Evolutionary conservation across 2,329 filamentous ascomycete genomes (phyloP).

Genomic region (Paecilomyces fulvus): DNA sequence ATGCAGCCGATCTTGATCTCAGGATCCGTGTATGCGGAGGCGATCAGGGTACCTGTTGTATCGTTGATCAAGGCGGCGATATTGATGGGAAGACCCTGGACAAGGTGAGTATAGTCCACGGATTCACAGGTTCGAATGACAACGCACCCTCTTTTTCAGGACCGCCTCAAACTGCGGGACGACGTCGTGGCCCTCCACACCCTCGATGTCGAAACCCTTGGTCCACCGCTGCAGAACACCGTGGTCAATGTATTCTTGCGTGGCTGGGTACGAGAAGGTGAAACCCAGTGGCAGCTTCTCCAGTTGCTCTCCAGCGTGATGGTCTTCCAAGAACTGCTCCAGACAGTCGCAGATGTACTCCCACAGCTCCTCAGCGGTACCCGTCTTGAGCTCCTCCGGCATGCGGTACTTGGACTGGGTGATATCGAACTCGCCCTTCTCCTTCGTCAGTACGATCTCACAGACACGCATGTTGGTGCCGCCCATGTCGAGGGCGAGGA

Average conservation of each 20-base stretch:
- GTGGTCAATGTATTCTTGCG: constrained; percentile 87
- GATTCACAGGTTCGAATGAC: neutral
- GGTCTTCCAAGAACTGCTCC: constrained; percentile 79
- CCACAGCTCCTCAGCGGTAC: constrained; percentile 78
- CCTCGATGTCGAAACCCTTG: constrained; percentile 91
- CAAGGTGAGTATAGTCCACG: neutral
- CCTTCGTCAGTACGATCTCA: constrained; percentile 78
- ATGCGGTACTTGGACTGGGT: constrained; percentile 94
- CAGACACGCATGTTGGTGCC: constrained; percentile 94
- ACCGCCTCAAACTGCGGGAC: constrained; percentile 80
- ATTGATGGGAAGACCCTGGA: constrained; percentile 78
- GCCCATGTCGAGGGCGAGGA: constrained; percentile 87
- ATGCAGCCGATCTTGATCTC: constrained; percentile 95
- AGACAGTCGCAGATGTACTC: constrained; percentile 91
- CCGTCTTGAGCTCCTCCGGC: constrained; percentile 85
- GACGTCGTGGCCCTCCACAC: constrained; percentile 83
- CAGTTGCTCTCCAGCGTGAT: constrained; percentile 60
- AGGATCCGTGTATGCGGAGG: constrained; percentile 90
- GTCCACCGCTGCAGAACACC: constrained; percentile 92
- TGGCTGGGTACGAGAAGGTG: constrained; percentile 93
- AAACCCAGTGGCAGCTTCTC: constrained; percentile 70
- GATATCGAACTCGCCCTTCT: constrained; percentile 86
- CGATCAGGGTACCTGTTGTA: constrained; percentile 93
- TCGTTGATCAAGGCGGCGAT: constrained; percentile 93
- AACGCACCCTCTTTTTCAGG: constrained; percentile 55